These are phyloP conservation scores for Dipodascus albidus DNA, from an alignment of 805 yeast genomes.

Conservation along the genomic window DNA sequence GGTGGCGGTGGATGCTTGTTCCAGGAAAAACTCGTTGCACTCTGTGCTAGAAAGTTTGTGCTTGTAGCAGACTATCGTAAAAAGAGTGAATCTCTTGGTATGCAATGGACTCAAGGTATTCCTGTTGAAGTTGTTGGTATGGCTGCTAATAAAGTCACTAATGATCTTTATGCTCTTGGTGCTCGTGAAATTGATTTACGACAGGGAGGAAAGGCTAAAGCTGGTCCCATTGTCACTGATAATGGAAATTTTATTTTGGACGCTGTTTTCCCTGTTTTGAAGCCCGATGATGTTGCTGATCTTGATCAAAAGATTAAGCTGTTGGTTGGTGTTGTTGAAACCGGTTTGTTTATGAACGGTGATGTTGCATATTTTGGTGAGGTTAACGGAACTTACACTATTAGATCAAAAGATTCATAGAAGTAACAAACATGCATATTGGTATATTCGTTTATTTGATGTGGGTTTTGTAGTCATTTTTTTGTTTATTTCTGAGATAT, in stretches of 20 bases:
- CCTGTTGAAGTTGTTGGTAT: slow-evolving; percentile 94
- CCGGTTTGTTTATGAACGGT: slow-evolving; percentile 75
- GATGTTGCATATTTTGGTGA: slow-evolving; percentile 83
- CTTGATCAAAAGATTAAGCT: slow-evolving; percentile 59
- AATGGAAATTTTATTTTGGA: slow-evolving; percentile 89
- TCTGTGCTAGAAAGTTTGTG: slow-evolving; percentile 61
- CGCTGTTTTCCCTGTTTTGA: slow-evolving; percentile 78
- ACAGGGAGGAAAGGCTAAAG: slow-evolving; percentile 84
- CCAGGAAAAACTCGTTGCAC: slow-evolving; percentile 91
- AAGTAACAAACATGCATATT: neutral
- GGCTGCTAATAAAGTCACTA: slow-evolving; percentile 65
- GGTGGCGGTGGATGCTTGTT: slow-evolving; percentile 98
- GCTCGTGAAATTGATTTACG: slow-evolving; percentile 57
- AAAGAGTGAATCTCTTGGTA: slow-evolving; percentile 62
- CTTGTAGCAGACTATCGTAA: slow-evolving; percentile 91
- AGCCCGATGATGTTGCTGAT: slow-evolving; percentile 29
- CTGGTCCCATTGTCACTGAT: slow-evolving; percentile 95
- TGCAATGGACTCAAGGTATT: slow-evolving; percentile 77
- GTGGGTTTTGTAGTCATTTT: no score
- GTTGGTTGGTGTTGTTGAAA: slow-evolving; percentile 90
- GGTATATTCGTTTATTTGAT: no score
- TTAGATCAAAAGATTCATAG: slow-evolving; percentile 4
- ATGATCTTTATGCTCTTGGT: slow-evolving; percentile 51
- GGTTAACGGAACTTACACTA: slow-evolving; percentile 43
- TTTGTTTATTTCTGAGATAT: no score